Evolutionary conservation across 2,329 filamentous ascomycete species (phyloP), one percentile per base, ranked within the genome.

Genomic region (Zalaria obscura): DNA sequence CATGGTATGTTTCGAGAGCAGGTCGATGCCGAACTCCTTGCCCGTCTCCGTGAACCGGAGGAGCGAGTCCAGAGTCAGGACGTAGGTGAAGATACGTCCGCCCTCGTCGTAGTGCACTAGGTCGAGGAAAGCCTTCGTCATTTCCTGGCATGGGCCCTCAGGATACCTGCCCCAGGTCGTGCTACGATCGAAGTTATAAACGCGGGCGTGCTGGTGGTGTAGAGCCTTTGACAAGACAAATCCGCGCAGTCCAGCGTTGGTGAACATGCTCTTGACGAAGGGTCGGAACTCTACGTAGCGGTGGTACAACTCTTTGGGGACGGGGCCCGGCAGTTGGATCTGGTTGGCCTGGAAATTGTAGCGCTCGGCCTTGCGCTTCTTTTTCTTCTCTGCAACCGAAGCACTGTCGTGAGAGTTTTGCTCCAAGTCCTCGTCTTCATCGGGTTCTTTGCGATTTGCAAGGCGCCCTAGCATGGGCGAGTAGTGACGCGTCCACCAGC

Each of bases 1-100:
- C 86, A 96, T 94, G 34, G 86, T 93, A 61, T 96, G 89, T 59
- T 96, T 96, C 60, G 80, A 87, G 53, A 96, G 64, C 59, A 95
- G 69, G 62, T 95, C 89, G 53, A 96, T 86, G 40, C 88, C 86
- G 45, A 95, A 95, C 54, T 95, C 88, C 52, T 91, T 91, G 27
- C 89, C 89, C 0, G 89, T 96, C 61, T 95, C 89, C 1, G 89
- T 95, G 62, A 95, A 95, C 36, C 87, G 80, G 55, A 93, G 75
- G 40, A 89, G 70, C 4, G 81, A 83, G 55, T 96, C 89, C 5
- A 95, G 71, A 0, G 86, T 93, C 25, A 96, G 67, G 26, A 95
- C 80, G 52, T 95, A 96, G 25, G 89, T 96, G 55, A 91, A 95
- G 43, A 93, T 76, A 8, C 87, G 78, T 1, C 83, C 82, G 11